Base-by-base conservation (phyloP, 345 rosid species). In the Arabis alpina region DNA sequence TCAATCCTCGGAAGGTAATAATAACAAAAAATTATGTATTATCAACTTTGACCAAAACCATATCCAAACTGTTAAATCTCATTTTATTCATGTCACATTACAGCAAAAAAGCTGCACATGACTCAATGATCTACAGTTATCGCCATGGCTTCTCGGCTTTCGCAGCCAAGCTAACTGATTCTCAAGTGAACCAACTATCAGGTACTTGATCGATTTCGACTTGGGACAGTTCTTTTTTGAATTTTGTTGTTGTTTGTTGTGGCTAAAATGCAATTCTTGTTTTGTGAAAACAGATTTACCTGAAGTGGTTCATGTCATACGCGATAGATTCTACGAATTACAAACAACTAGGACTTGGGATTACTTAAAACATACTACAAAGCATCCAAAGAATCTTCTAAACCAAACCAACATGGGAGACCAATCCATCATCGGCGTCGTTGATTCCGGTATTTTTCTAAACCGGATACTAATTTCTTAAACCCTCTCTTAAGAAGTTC, bases 281-380 rank as follows among this genome's bases (percentile, higher is more conserved):
- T 24, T 54, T 32, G 24, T 62, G 39, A 43, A 24, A 62, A 65
- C 50, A 86, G 90, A 81, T 52, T 54, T 82, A 43, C 82, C 91
- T 4, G 86, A 81, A 43, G 94, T 88, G 28, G 71, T 86, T 73
- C 81, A 80, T 39, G 83, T 88, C 39, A 76, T 88, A 74, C 85
- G 80, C 2, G 82, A 88, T 75, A 78, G 69, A 59, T 72, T 88
- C 60, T 85, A 79, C 79, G 70, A 40, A 52, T 55, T 86, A 53
- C 87, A 84, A 25, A 88, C 94, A 14, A 86, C 89, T 15, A 81
- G 88, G 72, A 86, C 89, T 50, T 88, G 94, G 88, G 87, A 87
- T 61, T 84, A 78, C 76, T 76, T 84, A 10, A 77, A 86, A 74
- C 82, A 84, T 9, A 57, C 86, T 79, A 69, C 86, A 60, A 56